These are phyloP conservation scores for Fusarium udum DNA, from an alignment of 2,329 filamentous ascomycete species.

Conservation along the genomic window DNA sequence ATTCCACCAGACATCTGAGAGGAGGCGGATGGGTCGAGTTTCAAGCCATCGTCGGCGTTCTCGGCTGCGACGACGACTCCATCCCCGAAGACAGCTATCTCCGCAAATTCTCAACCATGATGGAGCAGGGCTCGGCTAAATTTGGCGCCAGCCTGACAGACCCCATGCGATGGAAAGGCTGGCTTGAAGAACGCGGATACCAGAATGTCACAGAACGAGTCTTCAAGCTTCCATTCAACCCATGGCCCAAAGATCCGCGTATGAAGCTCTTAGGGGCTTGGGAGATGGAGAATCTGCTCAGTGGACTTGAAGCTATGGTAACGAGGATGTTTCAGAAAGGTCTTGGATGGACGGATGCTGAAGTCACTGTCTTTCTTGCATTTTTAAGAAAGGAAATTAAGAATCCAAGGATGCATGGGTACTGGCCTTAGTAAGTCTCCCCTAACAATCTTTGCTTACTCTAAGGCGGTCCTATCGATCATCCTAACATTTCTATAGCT, in stretches of 20 bases:
- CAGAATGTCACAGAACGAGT: constrained; percentile 57
- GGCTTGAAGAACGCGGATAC: constrained; percentile 62
- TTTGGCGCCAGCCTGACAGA: constrained; percentile 44
- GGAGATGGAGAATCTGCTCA: constrained; percentile 40
- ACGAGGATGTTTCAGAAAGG: constrained; percentile 47
- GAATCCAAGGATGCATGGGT: constrained; percentile 36
- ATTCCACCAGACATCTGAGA: constrained; percentile 17
- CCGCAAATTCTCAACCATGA: constrained; percentile 41
- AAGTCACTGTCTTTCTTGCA: constrained; percentile 35
- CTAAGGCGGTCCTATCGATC: fast-evolving
- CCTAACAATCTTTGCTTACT: fast-evolving
- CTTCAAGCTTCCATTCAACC: constrained; percentile 58
- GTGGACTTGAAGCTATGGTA: constrained; percentile 43
- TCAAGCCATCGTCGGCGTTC: constrained; percentile 37
- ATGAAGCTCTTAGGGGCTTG: constrained; percentile 58
- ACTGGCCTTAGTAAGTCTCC: constrained; percentile 38
- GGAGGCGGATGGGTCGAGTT: constrained; percentile 35
- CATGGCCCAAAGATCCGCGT: constrained; percentile 60
- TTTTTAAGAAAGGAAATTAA: constrained; percentile 35
- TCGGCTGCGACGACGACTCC: constrained; percentile 36
- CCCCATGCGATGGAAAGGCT: constrained; percentile 42
- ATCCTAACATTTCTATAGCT: constrained; percentile 13
- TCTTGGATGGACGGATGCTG: constrained; percentile 35
- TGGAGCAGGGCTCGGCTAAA: constrained; percentile 42
- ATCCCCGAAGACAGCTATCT: constrained; percentile 37